A percentile compares a stretch with the other conserved stretches of the same genome.
These are phyloP conservation scores for Chaetomium tenue DNA, from an alignment of 495 filamentous ascomycete species.

Conservation along the genomic window DNA sequence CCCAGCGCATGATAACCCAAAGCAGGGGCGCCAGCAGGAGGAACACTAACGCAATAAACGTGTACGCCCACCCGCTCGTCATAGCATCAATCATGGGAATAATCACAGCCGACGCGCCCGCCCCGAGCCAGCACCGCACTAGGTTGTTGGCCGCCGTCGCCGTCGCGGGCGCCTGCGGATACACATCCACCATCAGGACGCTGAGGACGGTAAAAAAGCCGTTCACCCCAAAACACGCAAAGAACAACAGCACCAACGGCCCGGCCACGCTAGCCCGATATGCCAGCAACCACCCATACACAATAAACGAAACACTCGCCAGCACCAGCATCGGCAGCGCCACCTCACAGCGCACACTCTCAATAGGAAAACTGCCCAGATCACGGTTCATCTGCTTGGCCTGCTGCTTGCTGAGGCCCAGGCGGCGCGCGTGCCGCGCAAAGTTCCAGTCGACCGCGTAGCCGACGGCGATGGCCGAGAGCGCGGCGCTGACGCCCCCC, in stretches of 20 bases:
- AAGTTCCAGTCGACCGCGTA: constrained; percentile 55
- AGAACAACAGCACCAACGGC: constrained; percentile 53
- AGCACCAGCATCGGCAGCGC: constrained; percentile 49
- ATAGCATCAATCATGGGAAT: constrained; percentile 62
- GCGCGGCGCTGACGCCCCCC: constrained; percentile 55
- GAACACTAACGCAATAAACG: constrained; percentile 58
- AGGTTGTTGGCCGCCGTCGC: constrained; percentile 71
- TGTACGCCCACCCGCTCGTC: constrained; percentile 69
- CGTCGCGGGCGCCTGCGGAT: constrained; percentile 57
- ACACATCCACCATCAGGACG: constrained; percentile 64
- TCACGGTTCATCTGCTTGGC: constrained; percentile 46
- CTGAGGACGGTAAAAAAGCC: constrained; percentile 48
- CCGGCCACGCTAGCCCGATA: constrained; percentile 29
- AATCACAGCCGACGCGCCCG: constrained; percentile 62
- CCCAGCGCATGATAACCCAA: constrained; percentile 40
- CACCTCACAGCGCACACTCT: constrained; percentile 58
- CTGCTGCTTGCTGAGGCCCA: constrained; percentile 47
- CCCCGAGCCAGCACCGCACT: constrained; percentile 63
- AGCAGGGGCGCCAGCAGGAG: constrained; percentile 53
- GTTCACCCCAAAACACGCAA: constrained; percentile 50
- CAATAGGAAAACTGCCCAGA: constrained; percentile 59
- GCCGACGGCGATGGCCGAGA: constrained; percentile 58
- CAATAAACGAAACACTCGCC: constrained; percentile 38
- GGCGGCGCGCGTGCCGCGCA: constrained; percentile 41
- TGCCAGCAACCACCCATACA: constrained; percentile 59